These are phyloP conservation scores for Lithospermum erythrorhizon DNA, from an alignment of 257 asterid species.

Conservation along the genomic window DNA sequence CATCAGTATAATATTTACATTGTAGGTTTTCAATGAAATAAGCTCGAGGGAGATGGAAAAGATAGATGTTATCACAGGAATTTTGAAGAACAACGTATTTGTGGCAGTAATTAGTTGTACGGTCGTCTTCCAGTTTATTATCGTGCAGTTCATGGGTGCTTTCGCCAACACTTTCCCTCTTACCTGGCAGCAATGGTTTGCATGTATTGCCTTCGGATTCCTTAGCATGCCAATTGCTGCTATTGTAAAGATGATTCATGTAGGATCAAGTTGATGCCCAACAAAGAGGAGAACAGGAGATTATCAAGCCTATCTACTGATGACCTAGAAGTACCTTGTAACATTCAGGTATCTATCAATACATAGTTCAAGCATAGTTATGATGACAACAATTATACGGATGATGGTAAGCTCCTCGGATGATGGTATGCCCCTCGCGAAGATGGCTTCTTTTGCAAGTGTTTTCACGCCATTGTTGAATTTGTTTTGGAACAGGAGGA, in stretches of 20 bases:
- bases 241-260: slow-evolving; percentile 76
- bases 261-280: slow-evolving; percentile 39
- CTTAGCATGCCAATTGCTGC: slow-evolving; percentile 96
- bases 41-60: slow-evolving; percentile 95
- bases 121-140: slow-evolving; percentile 61
- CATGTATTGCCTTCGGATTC: slow-evolving; percentile 60
- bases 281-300: not conserved
- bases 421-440: not conserved
- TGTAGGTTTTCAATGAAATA: slow-evolving; percentile 87
- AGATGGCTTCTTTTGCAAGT: not conserved
- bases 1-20: slow-evolving; percentile 11
- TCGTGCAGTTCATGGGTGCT: slow-evolving; percentile 65
- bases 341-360: not conserved
- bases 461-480: too few species aligned
- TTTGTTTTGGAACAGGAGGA: not conserved
- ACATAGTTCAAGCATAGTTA: not conserved
- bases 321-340: not conserved
- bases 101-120: slow-evolving; percentile 67
- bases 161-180: slow-evolving; percentile 82
- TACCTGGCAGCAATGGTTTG: slow-evolving; percentile 65
- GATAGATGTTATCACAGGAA: slow-evolving; percentile 74
- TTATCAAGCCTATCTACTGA: not conserved
- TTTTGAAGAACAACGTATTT: slow-evolving; percentile 66
- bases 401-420: not conserved
- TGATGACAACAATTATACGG: not conserved